Conservation (phyloP, 495 filamentous ascomycete genomes). For the Aspergillus ostianus region DNA sequence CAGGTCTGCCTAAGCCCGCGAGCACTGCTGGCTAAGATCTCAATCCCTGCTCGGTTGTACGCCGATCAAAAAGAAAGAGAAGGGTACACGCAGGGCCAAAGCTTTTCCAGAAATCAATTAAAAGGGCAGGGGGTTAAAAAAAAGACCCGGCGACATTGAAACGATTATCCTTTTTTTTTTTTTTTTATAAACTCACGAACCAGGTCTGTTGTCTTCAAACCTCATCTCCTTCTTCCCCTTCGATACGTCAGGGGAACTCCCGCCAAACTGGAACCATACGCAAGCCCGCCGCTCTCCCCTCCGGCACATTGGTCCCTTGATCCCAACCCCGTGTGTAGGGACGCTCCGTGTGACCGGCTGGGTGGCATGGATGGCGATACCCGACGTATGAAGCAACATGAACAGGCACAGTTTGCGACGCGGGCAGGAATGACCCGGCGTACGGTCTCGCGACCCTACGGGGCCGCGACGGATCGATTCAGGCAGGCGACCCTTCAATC, state of each 20-base stretch:
- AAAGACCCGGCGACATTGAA: conserved; percentile 11
- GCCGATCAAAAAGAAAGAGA: conserved; percentile 7
- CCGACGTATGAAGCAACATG: conserved; percentile 66
- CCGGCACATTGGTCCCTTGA: conserved; percentile 52
- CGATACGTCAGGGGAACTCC: conserved; percentile 1
- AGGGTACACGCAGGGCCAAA: not conserved
- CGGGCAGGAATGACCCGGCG: conserved; percentile 25
- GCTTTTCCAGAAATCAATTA: conserved; percentile 2
- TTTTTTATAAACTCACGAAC: not conserved
- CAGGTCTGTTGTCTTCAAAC: not conserved
- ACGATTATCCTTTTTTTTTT: conserved; percentile 1
- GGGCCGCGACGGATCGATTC: conserved; percentile 34
- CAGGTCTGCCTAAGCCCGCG: conserved; percentile 16
- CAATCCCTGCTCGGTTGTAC: conserved; percentile 6
- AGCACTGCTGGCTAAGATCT: conserved; percentile 13
- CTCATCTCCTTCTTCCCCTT: not conserved
- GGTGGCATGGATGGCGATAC: conserved; percentile 71
- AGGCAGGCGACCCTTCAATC: conserved; percentile 32
- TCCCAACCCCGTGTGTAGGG: conserved; percentile 42
- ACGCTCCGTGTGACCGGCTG: conserved; percentile 39
- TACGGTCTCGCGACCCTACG: conserved; percentile 17
- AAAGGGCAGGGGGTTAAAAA: conserved; percentile 11
- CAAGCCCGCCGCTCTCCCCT: conserved; percentile 57
- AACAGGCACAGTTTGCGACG: conserved; percentile 46
- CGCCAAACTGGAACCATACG: conserved; percentile 61